Evolutionary conservation across 768 basidiomycete species (phyloP).

Genomic region (Boletus sp.): DNA sequence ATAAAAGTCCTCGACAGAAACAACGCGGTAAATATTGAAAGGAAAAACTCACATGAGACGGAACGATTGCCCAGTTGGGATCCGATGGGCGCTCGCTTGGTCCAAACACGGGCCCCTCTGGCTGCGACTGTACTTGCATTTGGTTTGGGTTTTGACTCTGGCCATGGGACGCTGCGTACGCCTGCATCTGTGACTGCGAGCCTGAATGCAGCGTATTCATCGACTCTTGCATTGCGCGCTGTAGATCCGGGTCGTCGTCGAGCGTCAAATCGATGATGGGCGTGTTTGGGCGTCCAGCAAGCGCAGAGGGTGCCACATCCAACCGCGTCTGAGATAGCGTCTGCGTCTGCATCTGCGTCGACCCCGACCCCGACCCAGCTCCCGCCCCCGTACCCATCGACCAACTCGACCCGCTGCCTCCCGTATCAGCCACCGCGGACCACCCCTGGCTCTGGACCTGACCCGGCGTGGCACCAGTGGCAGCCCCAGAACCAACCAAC

Average conservation of each 20-base stretch:
- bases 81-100: slow-evolving; percentile 61
- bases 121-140: slow-evolving; percentile 15
- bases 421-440: background rate
- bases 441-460: slow-evolving; percentile 15
- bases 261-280: slow-evolving; percentile 57
- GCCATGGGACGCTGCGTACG: slow-evolving; percentile 6
- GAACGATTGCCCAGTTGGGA: slow-evolving; percentile 67
- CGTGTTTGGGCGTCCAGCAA: slow-evolving; percentile 24
- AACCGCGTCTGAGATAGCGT: slow-evolving; percentile 11
- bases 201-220: slow-evolving; percentile 37
- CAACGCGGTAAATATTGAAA: background rate
- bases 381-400: background rate
- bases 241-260: slow-evolving; percentile 51
- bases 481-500: background rate
- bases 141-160: background rate
- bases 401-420: slow-evolving; percentile 1
- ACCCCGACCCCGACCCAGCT: background rate
- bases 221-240: slow-evolving; percentile 52
- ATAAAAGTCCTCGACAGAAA: background rate
- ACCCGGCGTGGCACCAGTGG: background rate
- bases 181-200: slow-evolving; percentile 20
- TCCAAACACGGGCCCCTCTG: slow-evolving; percentile 44
- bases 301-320: slow-evolving; percentile 5
- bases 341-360: background rate
- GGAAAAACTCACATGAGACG: slow-evolving; percentile 51